Conservation (phyloP, 2,329 filamentous ascomycete species). For the Paecilomyces variotii region DNA sequence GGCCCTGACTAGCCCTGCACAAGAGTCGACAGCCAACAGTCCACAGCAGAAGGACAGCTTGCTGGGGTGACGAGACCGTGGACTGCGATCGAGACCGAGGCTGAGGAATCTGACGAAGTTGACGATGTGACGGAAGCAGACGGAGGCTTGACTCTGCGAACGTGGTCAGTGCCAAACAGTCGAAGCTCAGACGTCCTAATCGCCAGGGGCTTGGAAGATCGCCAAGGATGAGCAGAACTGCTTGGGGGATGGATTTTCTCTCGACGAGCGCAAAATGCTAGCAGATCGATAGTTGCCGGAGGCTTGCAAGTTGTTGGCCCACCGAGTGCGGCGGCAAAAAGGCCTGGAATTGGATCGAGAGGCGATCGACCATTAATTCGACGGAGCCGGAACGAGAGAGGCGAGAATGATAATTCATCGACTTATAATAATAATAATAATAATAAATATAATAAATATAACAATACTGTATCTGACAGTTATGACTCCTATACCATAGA, state of each 20-base stretch:
- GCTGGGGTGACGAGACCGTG: neutral
- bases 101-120: neutral
- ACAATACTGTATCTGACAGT: too few species aligned
- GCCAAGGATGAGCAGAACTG: constrained; percentile 47
- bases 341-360: neutral
- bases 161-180: neutral
- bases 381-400: neutral
- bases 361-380: neutral
- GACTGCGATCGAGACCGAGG: neutral
- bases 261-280: constrained; percentile 36
- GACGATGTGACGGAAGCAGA: neutral
- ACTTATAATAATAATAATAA: neutral
- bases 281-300: constrained; percentile 54
- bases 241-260: neutral
- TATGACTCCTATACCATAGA: neutral
- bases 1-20: neutral
- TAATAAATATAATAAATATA: too few species aligned
- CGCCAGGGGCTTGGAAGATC: constrained; percentile 1
- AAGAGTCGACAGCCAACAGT: neutral
- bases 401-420: neutral
- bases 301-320: constrained; percentile 7
- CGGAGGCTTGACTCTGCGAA: neutral
- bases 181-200: neutral
- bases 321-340: neutral
- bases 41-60: neutral